Conservation (phyloP, 2,329 filamentous ascomycete genomes). For the Pseudopithomyces maydicus region DNA sequence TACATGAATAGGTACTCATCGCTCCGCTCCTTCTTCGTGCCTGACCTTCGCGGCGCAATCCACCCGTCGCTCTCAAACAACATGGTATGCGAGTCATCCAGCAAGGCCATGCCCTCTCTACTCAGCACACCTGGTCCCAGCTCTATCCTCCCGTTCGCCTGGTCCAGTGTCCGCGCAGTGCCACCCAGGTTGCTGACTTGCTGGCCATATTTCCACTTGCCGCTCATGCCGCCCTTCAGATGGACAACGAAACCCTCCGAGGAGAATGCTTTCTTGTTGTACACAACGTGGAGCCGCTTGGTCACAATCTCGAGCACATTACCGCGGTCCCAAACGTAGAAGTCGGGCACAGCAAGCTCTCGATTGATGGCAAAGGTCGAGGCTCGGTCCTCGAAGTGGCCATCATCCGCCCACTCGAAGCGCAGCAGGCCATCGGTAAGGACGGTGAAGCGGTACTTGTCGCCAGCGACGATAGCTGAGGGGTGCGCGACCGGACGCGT, state of each 20-base stretch:
- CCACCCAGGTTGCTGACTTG: conserved; percentile 50
- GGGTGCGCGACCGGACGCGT: conserved; percentile 52
- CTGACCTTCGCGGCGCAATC: conserved; percentile 54
- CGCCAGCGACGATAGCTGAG: conserved; percentile 52
- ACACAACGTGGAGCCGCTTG: conserved; percentile 59
- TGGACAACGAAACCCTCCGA: conserved; percentile 55
- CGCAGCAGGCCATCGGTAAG: conserved; percentile 62
- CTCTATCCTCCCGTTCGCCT: conserved; percentile 55
- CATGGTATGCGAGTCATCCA: conserved; percentile 63
- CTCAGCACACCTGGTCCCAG: conserved; percentile 60
- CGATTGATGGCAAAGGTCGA: conserved; percentile 67
- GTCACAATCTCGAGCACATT: conserved; percentile 62
- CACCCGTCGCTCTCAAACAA: conserved; percentile 61
- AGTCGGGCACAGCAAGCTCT: conserved; percentile 54
- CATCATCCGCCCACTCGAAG: conserved; percentile 66
- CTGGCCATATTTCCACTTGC: conserved; percentile 59
- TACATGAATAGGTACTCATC: conserved; percentile 67
- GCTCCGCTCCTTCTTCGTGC: conserved; percentile 59
- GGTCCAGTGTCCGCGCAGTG: conserved; percentile 62
- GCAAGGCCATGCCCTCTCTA: conserved; percentile 54
- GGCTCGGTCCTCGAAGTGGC: conserved; percentile 65
- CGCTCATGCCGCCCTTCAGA: conserved; percentile 51
- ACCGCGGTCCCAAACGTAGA: conserved; percentile 54
- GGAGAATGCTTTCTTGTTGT: conserved; percentile 63
- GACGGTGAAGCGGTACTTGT: conserved; percentile 64